Percentiles rank a stretch among this genome's conserved stretches.
Conservation (phyloP, 2,329 filamentous ascomycete genomes). For the Botrytis galanthina region DNA sequence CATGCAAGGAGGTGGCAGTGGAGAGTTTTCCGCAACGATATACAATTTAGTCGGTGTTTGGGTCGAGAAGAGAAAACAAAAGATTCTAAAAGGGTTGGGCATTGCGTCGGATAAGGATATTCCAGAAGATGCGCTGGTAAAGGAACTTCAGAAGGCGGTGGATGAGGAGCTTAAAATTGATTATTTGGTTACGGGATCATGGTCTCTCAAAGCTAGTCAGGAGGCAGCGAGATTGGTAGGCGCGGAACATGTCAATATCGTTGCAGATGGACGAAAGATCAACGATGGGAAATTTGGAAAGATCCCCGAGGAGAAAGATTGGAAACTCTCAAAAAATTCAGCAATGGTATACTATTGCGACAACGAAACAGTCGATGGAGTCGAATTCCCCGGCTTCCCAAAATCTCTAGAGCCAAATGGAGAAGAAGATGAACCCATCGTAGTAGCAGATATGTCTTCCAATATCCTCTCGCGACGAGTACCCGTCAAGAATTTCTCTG, state of each 20-base stretch:
- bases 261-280: slow-evolving; percentile 60
- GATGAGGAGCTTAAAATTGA: slow-evolving; percentile 74
- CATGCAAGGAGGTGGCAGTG: slow-evolving; percentile 82
- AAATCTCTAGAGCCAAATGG: slow-evolving; percentile 55
- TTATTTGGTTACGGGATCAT: slow-evolving; percentile 85
- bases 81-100: slow-evolving; percentile 56
- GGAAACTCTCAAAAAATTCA: slow-evolving; percentile 67
- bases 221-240: slow-evolving; percentile 79
- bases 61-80: slow-evolving; percentile 66
- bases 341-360: slow-evolving; percentile 82
- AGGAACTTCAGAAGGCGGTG: slow-evolving; percentile 61
- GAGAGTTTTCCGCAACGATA: slow-evolving; percentile 78
- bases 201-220: slow-evolving; percentile 85
- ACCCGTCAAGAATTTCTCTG: slow-evolving; percentile 73
- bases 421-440: slow-evolving; percentile 66
- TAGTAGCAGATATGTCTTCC: slow-evolving; percentile 90
- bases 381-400: slow-evolving; percentile 80
- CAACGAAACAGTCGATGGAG: slow-evolving; percentile 92
- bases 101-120: slow-evolving; percentile 46
- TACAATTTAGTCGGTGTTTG: slow-evolving; percentile 84
- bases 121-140: slow-evolving; percentile 54
- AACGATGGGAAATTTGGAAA: slow-evolving; percentile 82
- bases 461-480: slow-evolving; percentile 85
- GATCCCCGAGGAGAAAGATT: slow-evolving; percentile 74
- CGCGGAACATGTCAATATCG: slow-evolving; percentile 76